Evolutionary conservation across 306 rosid species (phyloP), one percentile per base, ranked within the genome.

Genomic region (Abrus pulchellus): DNA sequence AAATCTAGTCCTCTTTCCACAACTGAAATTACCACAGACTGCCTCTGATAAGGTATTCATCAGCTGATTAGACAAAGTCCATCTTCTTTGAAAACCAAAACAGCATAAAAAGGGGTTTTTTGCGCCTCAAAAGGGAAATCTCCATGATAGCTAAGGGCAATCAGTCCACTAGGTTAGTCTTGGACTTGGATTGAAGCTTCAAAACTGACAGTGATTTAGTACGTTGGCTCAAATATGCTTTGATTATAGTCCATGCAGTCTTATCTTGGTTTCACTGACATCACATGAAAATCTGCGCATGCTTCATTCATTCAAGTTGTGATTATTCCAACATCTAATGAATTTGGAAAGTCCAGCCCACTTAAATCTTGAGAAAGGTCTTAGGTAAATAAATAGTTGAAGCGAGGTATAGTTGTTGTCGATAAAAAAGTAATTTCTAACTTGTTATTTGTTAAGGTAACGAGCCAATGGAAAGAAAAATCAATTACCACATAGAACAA

Each of bases 1-100:
- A 20, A 74, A 27, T 74, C 27, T 56, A 34, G 33, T 74, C 62
- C 20, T 54, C 65, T 65, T 54, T 33, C 32, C 69, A 55, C 44
- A 65, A 67, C 54, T 32, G 29, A 41, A 55, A 61, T 44, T 11
- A 81, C 64, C 74, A 28, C 34, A 74, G 33, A 64, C 48, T 53
- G 79, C 43, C 61, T 64, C 49, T 64, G 50, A 64, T 57, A 38
- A 6, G 43, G 74, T 53, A 65, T 65, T 63, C 44, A 81, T 33
- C 45, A 40, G 66, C 20, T 13, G 55, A 7, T 29, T 40, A 54
- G 56, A 52, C 66, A 73, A 41, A 72, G 77, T 54, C 38, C 20
- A 12, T 54, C 28, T 40, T 38, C 65, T 54, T 72, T 27, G 65
- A 38, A 72, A 72, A 54, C 77, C 38, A 38, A 72, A 54, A 38